Evolutionary conservation across 2,329 filamentous ascomycete genomes (phyloP), one percentile per base, ranked within the genome.

Genomic region (Alternaria burnsii): DNA sequence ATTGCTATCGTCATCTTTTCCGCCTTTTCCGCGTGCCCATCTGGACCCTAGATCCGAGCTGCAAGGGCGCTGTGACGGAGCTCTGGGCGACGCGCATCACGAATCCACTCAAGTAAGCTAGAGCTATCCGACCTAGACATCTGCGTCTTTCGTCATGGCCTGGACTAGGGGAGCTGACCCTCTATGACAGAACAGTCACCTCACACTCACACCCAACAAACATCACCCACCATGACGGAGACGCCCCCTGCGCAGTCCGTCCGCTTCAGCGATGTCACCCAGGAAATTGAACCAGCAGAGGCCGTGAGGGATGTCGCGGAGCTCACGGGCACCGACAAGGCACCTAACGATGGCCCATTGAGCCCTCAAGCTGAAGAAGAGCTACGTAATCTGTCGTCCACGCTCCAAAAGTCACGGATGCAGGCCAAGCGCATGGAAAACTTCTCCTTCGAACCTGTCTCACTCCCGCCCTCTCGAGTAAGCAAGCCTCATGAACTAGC

Each of bases 371-470:
- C 79, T 43, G 78, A 82, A 67, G 89, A 92, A 58, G 87, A 94
- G 73, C 83, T 96, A 58, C 87, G 86, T 67, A 88, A 88, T 61
- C 82, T 97, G 62, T 89, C 91, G 52, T 87, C 88, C 69, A 89
- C 88, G 24, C 82, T 97, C 26, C 90, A 93, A 66, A 88, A 88
- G 63, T 86, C 89, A 47, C 88, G 90, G 70, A 85, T 97, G 62
- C 94, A 97, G 81, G 90, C 94, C 71, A 86, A 88, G 58, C 88
- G 94, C 65, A 88, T 97, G 83, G 91, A 91, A 75, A 92, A 93
- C 75, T 97, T 93, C 80, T 89, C 91, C 43, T 98, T 94, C 74
- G 94, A 97, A 76, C 90, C 94, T 34, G 89, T 97, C 65, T 98
- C 95, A 36, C 84, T 98, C 53, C 94, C 95, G 38, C 85, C 87